Evolutionary conservation across 257 asterid species (phyloP).

Genomic region (Osmanthus fragrans): DNA sequence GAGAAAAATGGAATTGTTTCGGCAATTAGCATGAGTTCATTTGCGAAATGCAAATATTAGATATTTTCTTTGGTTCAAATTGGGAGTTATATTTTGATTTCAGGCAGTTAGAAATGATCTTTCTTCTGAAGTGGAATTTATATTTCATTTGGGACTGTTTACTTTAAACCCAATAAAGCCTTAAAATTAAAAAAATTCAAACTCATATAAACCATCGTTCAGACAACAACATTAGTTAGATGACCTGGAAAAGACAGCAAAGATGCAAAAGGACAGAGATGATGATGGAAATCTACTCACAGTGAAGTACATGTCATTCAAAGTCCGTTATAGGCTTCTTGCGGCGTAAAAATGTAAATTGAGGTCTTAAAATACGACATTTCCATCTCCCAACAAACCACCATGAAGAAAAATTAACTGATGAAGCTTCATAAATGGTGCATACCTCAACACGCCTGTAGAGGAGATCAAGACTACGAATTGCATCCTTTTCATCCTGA

Average conservation of each 20-base stretch:
- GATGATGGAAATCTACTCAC: background rate
- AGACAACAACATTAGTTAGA: background rate
- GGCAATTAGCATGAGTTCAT: background rate
- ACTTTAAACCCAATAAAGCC: background rate
- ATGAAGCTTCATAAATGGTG: background rate
- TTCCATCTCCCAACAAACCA: background rate
- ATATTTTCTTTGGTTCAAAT: background rate
- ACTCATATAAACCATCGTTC: background rate
- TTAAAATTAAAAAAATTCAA: background rate
- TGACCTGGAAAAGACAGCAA: background rate
- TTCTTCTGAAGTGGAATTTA: background rate
- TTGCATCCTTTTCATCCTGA: slow-evolving; percentile 95
- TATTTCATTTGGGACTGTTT: background rate
- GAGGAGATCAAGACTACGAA: slow-evolving; percentile 94
- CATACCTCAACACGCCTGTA: slow-evolving; percentile 94
- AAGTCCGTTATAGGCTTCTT: too few species aligned
- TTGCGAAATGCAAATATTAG: background rate
- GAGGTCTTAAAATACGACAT: background rate
- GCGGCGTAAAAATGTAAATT: too few species aligned
- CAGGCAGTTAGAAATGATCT: background rate
- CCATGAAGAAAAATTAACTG: slow-evolving; percentile 12
- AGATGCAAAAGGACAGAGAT: background rate
- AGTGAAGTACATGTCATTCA: background rate
- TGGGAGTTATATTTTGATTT: background rate
- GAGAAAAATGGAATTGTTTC: background rate